Percentiles rank a stretch among this genome's conserved stretches.
Conservation (phyloP, 805 yeast species). For the Cyberlindnera mrakii region DNA sequence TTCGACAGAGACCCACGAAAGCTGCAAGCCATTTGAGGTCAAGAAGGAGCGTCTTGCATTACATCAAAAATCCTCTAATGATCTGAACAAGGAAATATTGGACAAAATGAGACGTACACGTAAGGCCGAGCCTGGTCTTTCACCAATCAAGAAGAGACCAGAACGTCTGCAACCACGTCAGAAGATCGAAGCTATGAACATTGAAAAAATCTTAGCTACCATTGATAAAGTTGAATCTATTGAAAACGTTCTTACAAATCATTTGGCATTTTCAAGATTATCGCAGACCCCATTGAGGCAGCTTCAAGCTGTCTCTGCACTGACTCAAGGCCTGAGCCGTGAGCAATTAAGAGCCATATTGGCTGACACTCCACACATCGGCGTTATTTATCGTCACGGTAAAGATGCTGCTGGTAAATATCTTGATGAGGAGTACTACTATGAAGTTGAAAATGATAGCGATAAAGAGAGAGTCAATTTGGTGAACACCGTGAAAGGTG, state of each 20-base stretch:
- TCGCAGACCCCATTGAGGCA: constrained; percentile 82
- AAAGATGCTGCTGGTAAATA: constrained; percentile 97
- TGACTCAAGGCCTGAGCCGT: constrained; percentile 40
- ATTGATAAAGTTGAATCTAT: constrained; percentile 44
- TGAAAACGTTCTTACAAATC: constrained; percentile 66
- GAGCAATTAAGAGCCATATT: constrained; percentile 40
- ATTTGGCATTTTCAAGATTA: constrained; percentile 83
- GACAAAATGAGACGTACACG: constrained; percentile 19
- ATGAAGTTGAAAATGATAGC: constrained; percentile 74
- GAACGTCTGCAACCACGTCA: constrained; percentile 15
- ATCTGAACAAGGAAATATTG: constrained; percentile 11
- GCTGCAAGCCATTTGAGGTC: constrained; percentile 7
- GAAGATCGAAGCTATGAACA: constrained; percentile 24
- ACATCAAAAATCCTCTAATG: constrained; percentile 10
- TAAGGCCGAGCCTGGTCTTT: constrained; percentile 25
- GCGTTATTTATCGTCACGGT: constrained; percentile 84
- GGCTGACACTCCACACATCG: constrained; percentile 53
- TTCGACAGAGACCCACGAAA: constrained; percentile 3
- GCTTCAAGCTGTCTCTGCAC: constrained; percentile 55
- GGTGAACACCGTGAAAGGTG: constrained; percentile 75
- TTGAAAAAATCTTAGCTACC: constrained; percentile 24
- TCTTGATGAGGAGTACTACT: constrained; percentile 90
- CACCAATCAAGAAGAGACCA: constrained; percentile 26
- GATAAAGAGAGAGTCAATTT: constrained; percentile 64
- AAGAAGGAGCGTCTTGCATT: constrained; percentile 8